Base-by-base conservation (phyloP, 2,329 filamentous ascomycete species). In the Xylaria sp. region DNA sequence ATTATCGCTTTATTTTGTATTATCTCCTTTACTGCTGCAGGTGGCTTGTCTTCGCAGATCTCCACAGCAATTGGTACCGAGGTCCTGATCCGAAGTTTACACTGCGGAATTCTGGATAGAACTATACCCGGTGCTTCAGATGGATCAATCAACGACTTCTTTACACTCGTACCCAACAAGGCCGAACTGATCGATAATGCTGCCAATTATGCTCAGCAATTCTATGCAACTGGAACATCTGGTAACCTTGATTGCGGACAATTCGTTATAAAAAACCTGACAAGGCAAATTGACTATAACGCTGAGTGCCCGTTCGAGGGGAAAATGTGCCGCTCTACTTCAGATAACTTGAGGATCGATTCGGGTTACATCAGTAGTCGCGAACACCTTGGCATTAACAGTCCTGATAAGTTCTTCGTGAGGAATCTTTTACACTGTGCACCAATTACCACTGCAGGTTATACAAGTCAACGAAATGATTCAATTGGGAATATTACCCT, bases 401-500 rank as follows among this genome's bases (percentile, higher is more conserved):
- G 25, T 6, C 68, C 64, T 0, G 36, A 70, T 9, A 59, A 63
- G 10, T 41, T 71, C 0, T 15, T 62, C 5, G 25, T 13, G 1
- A 64, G 70, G 41, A 51, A 56, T 5, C 54, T 72, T 10, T 5
- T 70, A 1, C 68, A 72, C 18, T 72, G 70, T n/a, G 70, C 70
- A 18, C 70, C 70, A 8, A 49, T 72, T 3, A 58, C 13, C 3
- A 72, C 70, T 1, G 15, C 18, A 18, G 62, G 65, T 0, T 70
- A 28, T n/a, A 64, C 65, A 1, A 70, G 68, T 12, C 33, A 67
- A 10, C n/a, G 7, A 0, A 63, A n/a, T 25, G 20, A n/a, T 10
- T 39, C n/a, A 1, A 5, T 36, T 4, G 70, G 46, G 2, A 46
- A 48, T 20, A 2, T 56, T 31, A 71, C 68, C 1, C 2, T 57